Evolutionary conservation across 1,284 basidiomycete species (phyloP).

Genomic region (Spongiforma sp.): DNA sequence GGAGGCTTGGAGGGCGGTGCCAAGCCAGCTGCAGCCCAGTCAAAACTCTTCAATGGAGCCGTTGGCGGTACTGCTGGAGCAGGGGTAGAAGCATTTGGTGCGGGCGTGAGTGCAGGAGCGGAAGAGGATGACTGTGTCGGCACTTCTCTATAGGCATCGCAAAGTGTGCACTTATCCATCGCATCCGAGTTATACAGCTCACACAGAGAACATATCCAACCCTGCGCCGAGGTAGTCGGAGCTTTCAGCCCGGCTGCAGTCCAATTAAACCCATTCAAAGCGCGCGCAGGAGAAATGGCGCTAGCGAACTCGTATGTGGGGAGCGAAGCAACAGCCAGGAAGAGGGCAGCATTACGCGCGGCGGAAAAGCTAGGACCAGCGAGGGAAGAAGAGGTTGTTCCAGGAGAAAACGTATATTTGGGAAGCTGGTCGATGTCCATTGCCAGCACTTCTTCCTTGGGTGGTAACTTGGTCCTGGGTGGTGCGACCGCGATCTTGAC

Average conservation of each 20-base stretch:
- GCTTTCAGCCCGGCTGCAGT: slow-evolving; percentile 46
- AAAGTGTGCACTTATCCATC: slow-evolving; percentile 55
- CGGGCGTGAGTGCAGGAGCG: slow-evolving; percentile 10
- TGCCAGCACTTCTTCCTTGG: slow-evolving; percentile 41
- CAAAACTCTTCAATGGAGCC: slow-evolving; percentile 42
- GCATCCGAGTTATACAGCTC: slow-evolving; percentile 51
- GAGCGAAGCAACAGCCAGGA: slow-evolving; percentile 38
- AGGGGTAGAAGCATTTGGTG: not conserved
- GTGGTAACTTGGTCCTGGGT: slow-evolving; percentile 22
- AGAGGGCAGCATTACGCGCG: slow-evolving; percentile 40
- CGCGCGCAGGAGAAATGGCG: slow-evolving; percentile 28
- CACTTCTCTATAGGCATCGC: slow-evolving; percentile 46
- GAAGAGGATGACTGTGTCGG: slow-evolving; percentile 18
- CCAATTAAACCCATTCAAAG: slow-evolving; percentile 47
- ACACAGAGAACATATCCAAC: slow-evolving; percentile 55
- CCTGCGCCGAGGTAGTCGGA: slow-evolving; percentile 24
- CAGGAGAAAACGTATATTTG: slow-evolving; percentile 30
- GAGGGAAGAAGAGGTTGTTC: slow-evolving; percentile 32
- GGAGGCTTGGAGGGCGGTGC: slow-evolving; percentile 41
- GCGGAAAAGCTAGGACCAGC: slow-evolving; percentile 42
- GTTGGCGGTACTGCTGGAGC: slow-evolving; percentile 2
- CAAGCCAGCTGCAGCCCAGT: slow-evolving; percentile 60
- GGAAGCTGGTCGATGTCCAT: slow-evolving; percentile 36
- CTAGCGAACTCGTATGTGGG: slow-evolving; percentile 50
- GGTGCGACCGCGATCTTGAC: slow-evolving; percentile 1